Conservation (phyloP, 148 eudicot species). For the Amaranthus hypochondriacus region DNA sequence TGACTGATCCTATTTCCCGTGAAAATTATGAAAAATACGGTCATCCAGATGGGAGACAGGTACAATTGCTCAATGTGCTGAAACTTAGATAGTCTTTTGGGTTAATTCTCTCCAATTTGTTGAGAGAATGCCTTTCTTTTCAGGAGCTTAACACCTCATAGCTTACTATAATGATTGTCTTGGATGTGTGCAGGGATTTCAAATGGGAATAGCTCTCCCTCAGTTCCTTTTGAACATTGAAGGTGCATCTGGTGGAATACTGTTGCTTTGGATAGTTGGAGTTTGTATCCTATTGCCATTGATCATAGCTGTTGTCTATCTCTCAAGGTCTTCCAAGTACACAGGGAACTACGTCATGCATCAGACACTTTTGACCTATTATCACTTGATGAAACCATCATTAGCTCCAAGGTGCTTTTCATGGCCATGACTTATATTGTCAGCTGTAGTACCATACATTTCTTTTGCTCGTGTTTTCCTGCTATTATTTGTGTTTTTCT, state of each 20-base stretch:
- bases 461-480: background rate
- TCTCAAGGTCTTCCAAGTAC: conserved; percentile 73
- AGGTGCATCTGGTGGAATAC: conserved; percentile 79
- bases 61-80: conserved; percentile 22
- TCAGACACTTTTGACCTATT: conserved; percentile 68
- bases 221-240: conserved; percentile 72
- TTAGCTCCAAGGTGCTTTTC: conserved; percentile 75
- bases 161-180: conserved; percentile 3
- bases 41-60: conserved; percentile 99
- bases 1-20: conserved; percentile 87
- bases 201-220: conserved; percentile 97
- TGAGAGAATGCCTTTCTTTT: background rate
- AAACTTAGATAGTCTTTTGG: background rate
- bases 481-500: background rate
- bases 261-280: conserved; percentile 78
- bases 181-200: conserved; percentile 63
- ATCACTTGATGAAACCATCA: conserved; percentile 77
- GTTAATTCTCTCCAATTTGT: background rate
- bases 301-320: conserved; percentile 69
- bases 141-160: conserved; percentile 4
- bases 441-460: background rate
- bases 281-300: conserved; percentile 78
- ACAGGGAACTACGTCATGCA: conserved; percentile 85
- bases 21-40: conserved; percentile 97
- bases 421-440: conserved; percentile 2